Conservation (phyloP, 345 rosid species). For the Boechera divaricarpa region DNA sequence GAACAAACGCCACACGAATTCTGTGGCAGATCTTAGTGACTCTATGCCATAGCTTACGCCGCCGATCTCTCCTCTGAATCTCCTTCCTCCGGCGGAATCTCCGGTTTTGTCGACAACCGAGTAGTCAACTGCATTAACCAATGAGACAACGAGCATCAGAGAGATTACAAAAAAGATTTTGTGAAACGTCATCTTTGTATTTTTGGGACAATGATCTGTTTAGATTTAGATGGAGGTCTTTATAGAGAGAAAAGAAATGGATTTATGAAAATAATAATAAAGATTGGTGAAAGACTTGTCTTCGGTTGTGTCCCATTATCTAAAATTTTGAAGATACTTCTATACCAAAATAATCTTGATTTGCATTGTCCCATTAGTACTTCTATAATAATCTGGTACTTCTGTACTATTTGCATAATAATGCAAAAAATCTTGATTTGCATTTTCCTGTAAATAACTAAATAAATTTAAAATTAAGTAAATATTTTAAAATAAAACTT, state of each 20-base stretch:
- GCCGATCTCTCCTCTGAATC: slow-evolving; percentile 49
- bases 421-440: too few relatives aligned
- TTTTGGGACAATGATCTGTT: background rate
- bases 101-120: slow-evolving; percentile 46
- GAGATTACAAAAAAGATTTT: slow-evolving; percentile 22
- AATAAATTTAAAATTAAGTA: too few relatives aligned
- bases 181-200: background rate
- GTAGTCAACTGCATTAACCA: slow-evolving; percentile 41
- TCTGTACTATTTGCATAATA: too few relatives aligned
- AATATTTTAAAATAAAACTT: too few relatives aligned
- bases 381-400: too few relatives aligned
- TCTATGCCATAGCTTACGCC: slow-evolving; percentile 39
- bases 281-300: background rate
- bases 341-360: too few relatives aligned
- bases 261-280: background rate
- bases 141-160: slow-evolving; percentile 17
- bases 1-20: slow-evolving; percentile 52
- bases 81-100: slow-evolving; percentile 49
- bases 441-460: too few relatives aligned
- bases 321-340: background rate
- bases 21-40: slow-evolving; percentile 45
- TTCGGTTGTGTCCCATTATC: background rate
- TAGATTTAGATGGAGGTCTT: background rate
- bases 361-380: too few relatives aligned
- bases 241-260: background rate